Evolutionary conservation across 1,284 basidiomycete species (phyloP), one percentile per base, ranked within the genome.

Genomic region (Trichosporon sp.): DNA sequence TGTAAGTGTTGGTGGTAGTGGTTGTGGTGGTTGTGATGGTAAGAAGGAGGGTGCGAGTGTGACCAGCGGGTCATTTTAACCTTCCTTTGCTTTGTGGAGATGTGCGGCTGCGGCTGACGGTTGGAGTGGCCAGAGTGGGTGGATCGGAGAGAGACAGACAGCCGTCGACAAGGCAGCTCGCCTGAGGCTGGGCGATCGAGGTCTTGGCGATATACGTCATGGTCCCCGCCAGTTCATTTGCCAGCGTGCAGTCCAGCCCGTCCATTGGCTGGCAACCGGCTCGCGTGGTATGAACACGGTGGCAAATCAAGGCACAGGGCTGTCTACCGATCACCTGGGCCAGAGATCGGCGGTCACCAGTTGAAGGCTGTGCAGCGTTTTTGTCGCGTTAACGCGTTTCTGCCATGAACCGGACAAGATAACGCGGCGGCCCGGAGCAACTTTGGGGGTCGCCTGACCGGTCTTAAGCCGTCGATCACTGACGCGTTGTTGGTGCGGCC

Each of bases 151-250:
- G 11, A 31, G 54, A 10, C 26, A 59, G 26, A 59, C 26, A 7
- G 21, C 51, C 11, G 10, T 5, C 51, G 51, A 21, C 7, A 32
- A 31, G 54, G 21, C 54, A 14, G 26, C 21, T 10, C 12, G 26
- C 12, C 54, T 14, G 54, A 46, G 43, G 43, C 43, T 46, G 54
- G 12, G 19, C 14, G 54, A 59, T 59, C 54, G 54, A 11, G 21
- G 26, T 26, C 54, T 59, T 59, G 54, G 54, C 54, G 54, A 11
- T 1, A 31, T 63, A 63, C 59, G 59, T 63, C 59, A 63, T 63
- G 32, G 54, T 2, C 54, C 12, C 59, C 19, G 31, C 37, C 59
- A 35, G 12, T 37, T n/a, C 59, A 21, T 54, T 54, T 54, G 59
- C 31, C 59, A 35, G 54, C 21, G 10, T 14, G 7, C 21, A 59